phyloP scores from a whole-genome alignment of 768 basidiomycete species.

The Megacollybia marginata region DNA sequence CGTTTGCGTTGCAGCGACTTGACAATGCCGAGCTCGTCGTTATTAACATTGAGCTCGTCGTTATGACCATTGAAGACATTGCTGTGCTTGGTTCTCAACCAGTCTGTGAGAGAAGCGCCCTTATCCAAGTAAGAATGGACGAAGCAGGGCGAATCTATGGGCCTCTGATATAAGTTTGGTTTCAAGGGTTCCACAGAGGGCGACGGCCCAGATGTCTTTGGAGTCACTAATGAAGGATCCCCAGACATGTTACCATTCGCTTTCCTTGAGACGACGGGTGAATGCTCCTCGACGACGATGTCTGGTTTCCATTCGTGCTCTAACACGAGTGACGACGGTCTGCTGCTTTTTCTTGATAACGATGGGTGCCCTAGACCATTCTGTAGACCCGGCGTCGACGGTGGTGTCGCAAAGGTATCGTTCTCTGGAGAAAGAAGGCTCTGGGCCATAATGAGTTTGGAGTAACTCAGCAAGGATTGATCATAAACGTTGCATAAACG shows the following conservation, averaged over 20 bases:
- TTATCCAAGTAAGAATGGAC: constrained; percentile 89
- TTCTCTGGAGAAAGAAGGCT: constrained; percentile 21
- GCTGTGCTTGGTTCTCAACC: constrained; percentile 46
- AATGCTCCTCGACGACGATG: constrained; percentile 34
- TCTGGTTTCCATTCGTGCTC: constrained; percentile 34
- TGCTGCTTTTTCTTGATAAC: constrained; percentile 33
- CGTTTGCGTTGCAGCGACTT: constrained; percentile 31
- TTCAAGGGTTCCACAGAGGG: constrained; percentile 8
- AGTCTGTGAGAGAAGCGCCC: constrained; percentile 69
- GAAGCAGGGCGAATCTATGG: constrained; percentile 76
- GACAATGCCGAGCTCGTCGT: constrained; percentile 39
- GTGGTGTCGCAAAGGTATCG: constrained; percentile 37
- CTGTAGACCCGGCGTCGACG: constrained; percentile 26
- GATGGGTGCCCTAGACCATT: constrained; percentile 24
- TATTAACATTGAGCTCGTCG: too few relatives aligned
- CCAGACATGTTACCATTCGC: constrained; percentile 3
- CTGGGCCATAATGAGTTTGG: background rate
- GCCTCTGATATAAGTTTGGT: constrained; percentile 20
- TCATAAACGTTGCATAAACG: too few relatives aligned
- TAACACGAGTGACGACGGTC: constrained; percentile 39
- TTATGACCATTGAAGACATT: constrained; percentile 22
- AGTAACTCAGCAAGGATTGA: too few relatives aligned
- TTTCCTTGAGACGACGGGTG: constrained; percentile 21
- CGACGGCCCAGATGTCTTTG: background rate
- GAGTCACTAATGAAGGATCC: background rate